Percentiles rank a stretch among this genome's conserved stretches.
Evolutionary conservation across 345 rosid genomes (phyloP).

Genomic region (Hevea brasiliensis): DNA sequence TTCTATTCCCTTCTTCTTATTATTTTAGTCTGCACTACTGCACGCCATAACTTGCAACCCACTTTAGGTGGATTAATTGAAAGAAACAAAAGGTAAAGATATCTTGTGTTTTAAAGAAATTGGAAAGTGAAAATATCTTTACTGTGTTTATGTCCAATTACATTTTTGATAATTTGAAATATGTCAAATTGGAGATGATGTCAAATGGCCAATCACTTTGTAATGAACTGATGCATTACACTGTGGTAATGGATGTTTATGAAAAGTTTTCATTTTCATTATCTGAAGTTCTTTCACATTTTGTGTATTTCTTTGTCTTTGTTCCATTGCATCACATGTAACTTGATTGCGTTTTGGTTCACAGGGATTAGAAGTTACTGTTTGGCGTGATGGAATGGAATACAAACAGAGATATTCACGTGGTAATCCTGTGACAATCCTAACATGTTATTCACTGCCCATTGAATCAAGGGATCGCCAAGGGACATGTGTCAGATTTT

Average conservation of each 20-base stretch:
- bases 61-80: not conserved
- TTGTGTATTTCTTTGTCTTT: slow-evolving; percentile 8
- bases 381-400: slow-evolving; percentile 90
- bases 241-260: not conserved
- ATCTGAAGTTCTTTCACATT: not conserved
- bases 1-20: slow-evolving; percentile 3
- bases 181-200: not conserved
- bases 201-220: not conserved
- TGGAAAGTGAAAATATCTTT: not conserved
- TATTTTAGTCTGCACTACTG: not conserved
- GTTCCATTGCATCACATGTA: not conserved
- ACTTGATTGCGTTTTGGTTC: slow-evolving; percentile 19
- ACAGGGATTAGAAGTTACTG: slow-evolving; percentile 77
- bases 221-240: not conserved
- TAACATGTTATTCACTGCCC: slow-evolving; percentile 53
- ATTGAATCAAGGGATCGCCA: slow-evolving; percentile 52
- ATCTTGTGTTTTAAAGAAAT: not conserved
- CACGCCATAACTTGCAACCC: not conserved
- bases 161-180: not conserved
- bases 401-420: slow-evolving; percentile 81
- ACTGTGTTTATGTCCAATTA: not conserved
- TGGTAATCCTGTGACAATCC: slow-evolving; percentile 70
- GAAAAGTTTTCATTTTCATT: not conserved
- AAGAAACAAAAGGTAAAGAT: not conserved
- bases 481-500: slow-evolving; percentile 83